These are phyloP conservation scores for Leccinellum rugosiceps DNA, from an alignment of 768 basidiomycete genomes.

Conservation along the genomic window DNA sequence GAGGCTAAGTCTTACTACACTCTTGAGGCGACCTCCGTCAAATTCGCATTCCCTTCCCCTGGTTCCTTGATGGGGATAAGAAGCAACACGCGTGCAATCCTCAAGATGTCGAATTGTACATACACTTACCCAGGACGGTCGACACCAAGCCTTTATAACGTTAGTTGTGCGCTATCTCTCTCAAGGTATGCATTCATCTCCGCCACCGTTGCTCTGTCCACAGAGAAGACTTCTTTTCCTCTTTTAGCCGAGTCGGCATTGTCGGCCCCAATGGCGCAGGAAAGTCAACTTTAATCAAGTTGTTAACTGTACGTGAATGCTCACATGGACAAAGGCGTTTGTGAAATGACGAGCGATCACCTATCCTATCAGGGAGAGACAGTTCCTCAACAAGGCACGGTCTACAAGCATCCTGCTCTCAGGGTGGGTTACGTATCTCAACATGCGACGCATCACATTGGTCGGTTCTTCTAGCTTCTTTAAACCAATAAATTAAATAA, in stretches of 20 bases:
- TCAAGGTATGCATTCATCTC: slow-evolving; percentile 59
- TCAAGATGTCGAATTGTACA: slow-evolving; percentile 88
- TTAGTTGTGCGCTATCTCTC: slow-evolving; percentile 90
- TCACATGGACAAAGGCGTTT: slow-evolving; percentile 1
- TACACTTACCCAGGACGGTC: slow-evolving; percentile 89
- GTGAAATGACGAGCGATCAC: slow-evolving; percentile 12
- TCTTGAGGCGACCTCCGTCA: slow-evolving; percentile 87
- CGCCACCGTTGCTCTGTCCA: slow-evolving; percentile 17
- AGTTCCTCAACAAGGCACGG: slow-evolving; percentile 83
- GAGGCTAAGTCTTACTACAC: slow-evolving; percentile 97
- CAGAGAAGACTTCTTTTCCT: slow-evolving; percentile 20
- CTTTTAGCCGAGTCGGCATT: slow-evolving; percentile 79
- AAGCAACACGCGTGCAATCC: slow-evolving; percentile 91
- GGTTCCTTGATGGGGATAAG: slow-evolving; percentile 97
- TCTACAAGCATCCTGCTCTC: slow-evolving; percentile 91
- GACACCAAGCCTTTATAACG: slow-evolving; percentile 78
- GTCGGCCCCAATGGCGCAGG: slow-evolving; percentile 94
- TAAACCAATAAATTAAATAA: slow-evolving; percentile 20
- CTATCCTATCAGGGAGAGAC: slow-evolving; percentile 70
- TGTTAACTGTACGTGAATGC: slow-evolving; percentile 64
- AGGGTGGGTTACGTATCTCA: slow-evolving; percentile 97
- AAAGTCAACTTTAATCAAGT: slow-evolving; percentile 93
- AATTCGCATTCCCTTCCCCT: slow-evolving; percentile 93
- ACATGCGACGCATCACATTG: slow-evolving; percentile 96
- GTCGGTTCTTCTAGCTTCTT: slow-evolving; percentile 35